These are phyloP conservation scores for Tolypocladium paradoxum DNA, from an alignment of 2,329 filamentous ascomycete species.

Conservation along the genomic window DNA sequence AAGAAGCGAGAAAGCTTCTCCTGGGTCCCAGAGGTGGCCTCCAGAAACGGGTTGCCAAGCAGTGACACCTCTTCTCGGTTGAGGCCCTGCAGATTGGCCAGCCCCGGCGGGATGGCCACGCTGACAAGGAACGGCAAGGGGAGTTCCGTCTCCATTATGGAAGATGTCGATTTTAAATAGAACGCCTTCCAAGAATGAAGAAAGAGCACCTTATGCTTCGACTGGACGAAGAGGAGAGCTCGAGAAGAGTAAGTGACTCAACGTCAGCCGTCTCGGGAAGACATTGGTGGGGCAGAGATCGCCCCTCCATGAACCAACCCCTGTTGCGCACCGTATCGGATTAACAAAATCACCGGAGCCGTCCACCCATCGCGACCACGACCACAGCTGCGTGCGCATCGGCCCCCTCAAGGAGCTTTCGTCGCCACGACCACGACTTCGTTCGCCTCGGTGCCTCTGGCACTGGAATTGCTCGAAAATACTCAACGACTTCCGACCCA, in stretches of 20 bases:
- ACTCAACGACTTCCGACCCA: too few relatives aligned
- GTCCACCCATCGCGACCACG: background rate
- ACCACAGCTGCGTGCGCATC: background rate
- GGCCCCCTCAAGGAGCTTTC: background rate
- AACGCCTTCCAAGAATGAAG: background rate
- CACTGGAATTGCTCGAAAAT: background rate
- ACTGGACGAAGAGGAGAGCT: background rate
- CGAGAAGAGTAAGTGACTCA: slow-evolving; percentile 4
- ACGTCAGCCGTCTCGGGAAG: slow-evolving; percentile 1
- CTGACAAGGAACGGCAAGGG: slow-evolving; percentile 53
- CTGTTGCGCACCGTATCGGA: background rate
- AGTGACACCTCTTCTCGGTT: slow-evolving; percentile 46
- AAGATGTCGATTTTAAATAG: background rate
- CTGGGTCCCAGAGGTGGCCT: slow-evolving; percentile 37
- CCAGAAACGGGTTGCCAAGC: slow-evolving; percentile 48
- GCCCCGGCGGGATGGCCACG: slow-evolving; percentile 39
- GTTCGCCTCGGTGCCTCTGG: background rate
- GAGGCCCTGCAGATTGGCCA: slow-evolving; percentile 41
- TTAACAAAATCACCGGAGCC: background rate
- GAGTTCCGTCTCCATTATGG: slow-evolving; percentile 50
- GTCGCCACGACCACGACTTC: background rate
- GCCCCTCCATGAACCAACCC: slow-evolving; percentile 7
- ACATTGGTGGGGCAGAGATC: slow-evolving; percentile 8
- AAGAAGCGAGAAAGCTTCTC: slow-evolving; percentile 37
- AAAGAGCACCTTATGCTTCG: background rate